Percentiles rank a stretch among this genome's conserved stretches.
Evolutionary conservation across 2,329 filamentous ascomycete genomes (phyloP).

Genomic region (Penicillium verrucosum): DNA sequence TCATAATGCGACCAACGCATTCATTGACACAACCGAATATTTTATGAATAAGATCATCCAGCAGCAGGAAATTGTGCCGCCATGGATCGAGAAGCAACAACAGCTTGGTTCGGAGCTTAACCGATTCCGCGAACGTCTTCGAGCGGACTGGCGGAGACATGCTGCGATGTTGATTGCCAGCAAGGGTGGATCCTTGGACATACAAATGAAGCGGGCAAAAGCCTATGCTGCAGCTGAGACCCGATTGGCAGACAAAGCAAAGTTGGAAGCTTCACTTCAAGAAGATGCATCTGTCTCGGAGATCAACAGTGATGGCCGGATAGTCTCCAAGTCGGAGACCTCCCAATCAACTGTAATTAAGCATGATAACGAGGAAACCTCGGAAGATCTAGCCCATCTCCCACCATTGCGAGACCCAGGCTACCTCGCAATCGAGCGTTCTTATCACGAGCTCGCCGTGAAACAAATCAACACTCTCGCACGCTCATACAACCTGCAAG

Average conservation of each 20-base stretch:
- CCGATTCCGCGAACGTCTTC: constrained; percentile 69
- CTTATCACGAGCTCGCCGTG: constrained; percentile 74
- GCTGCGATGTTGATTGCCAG: constrained; percentile 75
- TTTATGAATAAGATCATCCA: constrained; percentile 99
- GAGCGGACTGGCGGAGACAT: constrained; percentile 81
- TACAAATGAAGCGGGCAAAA: constrained; percentile 68
- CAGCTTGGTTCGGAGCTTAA: constrained; percentile 69
- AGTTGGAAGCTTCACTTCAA: constrained; percentile 25
- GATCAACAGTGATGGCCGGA: constrained; percentile 27
- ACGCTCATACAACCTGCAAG: constrained; percentile 91
- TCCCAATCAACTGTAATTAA: neutral
- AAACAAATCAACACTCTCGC: constrained; percentile 74
- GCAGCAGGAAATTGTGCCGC: constrained; percentile 89
- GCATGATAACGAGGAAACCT: constrained; percentile 4
- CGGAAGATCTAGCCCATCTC: constrained; percentile 39
- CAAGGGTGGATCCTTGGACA: constrained; percentile 68
- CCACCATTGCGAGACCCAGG: constrained; percentile 71
- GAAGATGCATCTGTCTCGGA: constrained; percentile 12
- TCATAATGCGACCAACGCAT: constrained; percentile 76
- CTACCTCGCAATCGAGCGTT: constrained; percentile 69
- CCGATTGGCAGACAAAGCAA: constrained; percentile 27
- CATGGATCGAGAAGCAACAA: constrained; percentile 99
- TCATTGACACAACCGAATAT: constrained; percentile 94
- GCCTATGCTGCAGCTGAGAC: constrained; percentile 73
- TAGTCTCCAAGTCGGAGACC: constrained; percentile 11